Evolutionary conservation across 2,329 filamentous ascomycete species (phyloP), one percentile per base, ranked within the genome.

Genomic region (Thelonectria discophora): DNA sequence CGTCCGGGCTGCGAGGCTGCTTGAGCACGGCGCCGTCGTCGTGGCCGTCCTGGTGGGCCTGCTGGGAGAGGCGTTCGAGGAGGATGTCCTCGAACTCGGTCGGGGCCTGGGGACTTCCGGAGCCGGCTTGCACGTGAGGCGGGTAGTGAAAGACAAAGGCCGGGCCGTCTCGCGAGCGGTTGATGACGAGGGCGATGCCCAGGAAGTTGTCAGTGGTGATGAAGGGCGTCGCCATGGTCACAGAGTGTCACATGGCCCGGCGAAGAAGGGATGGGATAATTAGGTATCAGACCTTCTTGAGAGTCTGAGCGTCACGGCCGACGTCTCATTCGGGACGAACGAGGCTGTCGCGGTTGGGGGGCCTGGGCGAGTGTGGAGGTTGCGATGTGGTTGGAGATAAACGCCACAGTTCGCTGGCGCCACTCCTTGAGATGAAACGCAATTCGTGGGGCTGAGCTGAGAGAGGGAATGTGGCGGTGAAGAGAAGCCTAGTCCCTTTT

Each of bases 81-180:
- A 85, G 73, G 21, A 79, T 75, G 64, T 87, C 85, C 53, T 87
- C 85, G 21, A 84, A 78, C 50, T 86, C 82, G 20, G 45, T 62
- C 40, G 61, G 61, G 37, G 74, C 78, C 12, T 76, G 73, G 64
- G 74, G 67, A n/a, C 75, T 74, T 27, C 77, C 75, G 15, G 76
- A 67, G 71, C 65, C 74, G 50, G 72, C 76, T 63, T 76, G 73
- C 45, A 86, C 81, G 48, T 80, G 75, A n/a, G 88, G 84, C n/a
- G 93, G 93, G 72, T 95, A 95, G 77, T 97, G 92, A 76, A 94
- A 97, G 70, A 95, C 90, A 70, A 95, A 90, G 65, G 88, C 87
- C 27, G 93, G 91, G 15, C 93, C 92, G 69, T 92, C 90, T 66
- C 90, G 88, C 34, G 90, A 91, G 66, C 90, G 86, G 71, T 87